Evolutionary conservation across 306 rosid species (phyloP).

Genomic region (Prunus fruticosa): DNA sequence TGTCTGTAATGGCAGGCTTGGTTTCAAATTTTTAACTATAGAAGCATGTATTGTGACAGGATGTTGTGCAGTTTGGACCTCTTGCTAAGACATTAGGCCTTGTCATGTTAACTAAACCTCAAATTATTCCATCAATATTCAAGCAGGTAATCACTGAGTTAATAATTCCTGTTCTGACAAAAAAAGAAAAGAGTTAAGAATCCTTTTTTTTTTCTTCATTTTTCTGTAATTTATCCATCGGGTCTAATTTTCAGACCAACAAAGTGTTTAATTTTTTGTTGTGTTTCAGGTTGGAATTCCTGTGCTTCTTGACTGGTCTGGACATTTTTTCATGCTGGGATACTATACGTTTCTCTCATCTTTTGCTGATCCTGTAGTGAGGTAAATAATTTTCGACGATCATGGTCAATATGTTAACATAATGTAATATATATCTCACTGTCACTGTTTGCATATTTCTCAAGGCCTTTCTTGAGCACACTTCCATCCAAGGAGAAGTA

Average conservation of each 20-base stretch:
- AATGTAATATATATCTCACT: background rate
- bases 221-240: too few species aligned
- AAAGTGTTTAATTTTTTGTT: background rate
- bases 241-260: background rate
- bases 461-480: constrained; percentile 54
- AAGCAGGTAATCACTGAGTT: constrained; percentile 61
- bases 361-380: constrained; percentile 66
- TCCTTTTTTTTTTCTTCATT: too few species aligned
- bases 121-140: constrained; percentile 84
- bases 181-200: too few species aligned
- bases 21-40: background rate
- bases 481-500: constrained; percentile 59
- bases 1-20: background rate
- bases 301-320: constrained; percentile 83
- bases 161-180: background rate
- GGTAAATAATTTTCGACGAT: constrained; percentile 39
- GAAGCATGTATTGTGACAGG: constrained; percentile 41
- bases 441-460: constrained; percentile 20
- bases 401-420: background rate
- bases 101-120: constrained; percentile 85
- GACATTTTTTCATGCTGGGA: constrained; percentile 80
- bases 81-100: constrained; percentile 87
- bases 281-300: constrained; percentile 74
- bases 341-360: constrained; percentile 70
- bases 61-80: constrained; percentile 92